Percentiles rank a stretch among this genome's conserved stretches.
These are phyloP conservation scores for Tuctoria greenei DNA, from an alignment of 176 grass and related monocot species.

Conservation along the genomic window DNA sequence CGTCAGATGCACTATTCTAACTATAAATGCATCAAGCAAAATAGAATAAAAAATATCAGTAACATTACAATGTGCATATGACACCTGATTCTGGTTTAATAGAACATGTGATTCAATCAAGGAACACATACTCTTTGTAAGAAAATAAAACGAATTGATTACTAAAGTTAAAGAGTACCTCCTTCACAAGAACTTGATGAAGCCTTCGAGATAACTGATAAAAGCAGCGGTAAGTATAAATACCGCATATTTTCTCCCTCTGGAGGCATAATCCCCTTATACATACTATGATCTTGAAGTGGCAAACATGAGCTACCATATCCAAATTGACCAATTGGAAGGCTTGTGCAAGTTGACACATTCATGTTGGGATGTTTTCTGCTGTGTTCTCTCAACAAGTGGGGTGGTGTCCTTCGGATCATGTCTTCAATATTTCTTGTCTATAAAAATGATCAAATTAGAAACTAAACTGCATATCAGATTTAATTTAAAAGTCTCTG, in stretches of 20 bases:
- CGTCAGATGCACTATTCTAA: too few relatives aligned
- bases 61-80: neutral
- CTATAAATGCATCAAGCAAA: neutral
- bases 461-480: neutral
- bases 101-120: neutral
- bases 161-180: constrained; percentile 7
- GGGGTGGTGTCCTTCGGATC: neutral
- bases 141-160: neutral
- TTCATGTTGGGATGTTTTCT: neutral
- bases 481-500: neutral
- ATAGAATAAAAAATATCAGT: neutral
- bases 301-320: neutral
- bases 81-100: neutral
- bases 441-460: neutral
- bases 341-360: neutral
- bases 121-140: neutral
- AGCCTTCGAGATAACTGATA: neutral
- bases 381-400: neutral
- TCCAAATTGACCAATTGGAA: neutral
- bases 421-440: constrained; percentile 5
- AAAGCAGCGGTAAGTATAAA: neutral
- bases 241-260: neutral
- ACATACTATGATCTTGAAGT: neutral
- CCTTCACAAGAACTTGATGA: neutral
- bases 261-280: neutral